Evolutionary conservation across 2,329 filamentous ascomycete genomes (phyloP).

Genomic region (Paraphoma chrysanthemicola): DNA sequence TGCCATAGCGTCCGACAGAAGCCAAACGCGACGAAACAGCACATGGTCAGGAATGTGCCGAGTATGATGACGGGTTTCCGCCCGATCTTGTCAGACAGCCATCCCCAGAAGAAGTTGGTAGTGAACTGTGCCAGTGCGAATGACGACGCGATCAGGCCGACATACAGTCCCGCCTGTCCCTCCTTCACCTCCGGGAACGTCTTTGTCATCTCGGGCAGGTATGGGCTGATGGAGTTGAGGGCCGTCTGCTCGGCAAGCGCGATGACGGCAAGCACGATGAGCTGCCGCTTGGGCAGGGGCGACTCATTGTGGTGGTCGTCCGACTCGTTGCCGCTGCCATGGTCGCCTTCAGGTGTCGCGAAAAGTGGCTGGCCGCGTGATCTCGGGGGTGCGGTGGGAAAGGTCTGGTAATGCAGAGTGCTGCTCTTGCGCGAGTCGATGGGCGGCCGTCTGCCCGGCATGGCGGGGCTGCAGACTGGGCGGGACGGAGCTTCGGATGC

Average conservation of each 20-base stretch:
- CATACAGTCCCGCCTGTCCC: slow-evolving; percentile 80
- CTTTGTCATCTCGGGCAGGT: slow-evolving; percentile 89
- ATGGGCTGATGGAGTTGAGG: slow-evolving; percentile 94
- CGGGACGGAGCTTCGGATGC: slow-evolving; percentile 9
- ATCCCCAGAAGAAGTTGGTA: slow-evolving; percentile 93
- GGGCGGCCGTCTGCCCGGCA: slow-evolving; percentile 43
- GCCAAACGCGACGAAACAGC: slow-evolving; percentile 85
- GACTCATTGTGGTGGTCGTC: slow-evolving; percentile 61
- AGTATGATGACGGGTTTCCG: slow-evolving; percentile 82
- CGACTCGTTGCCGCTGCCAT: slow-evolving; percentile 41
- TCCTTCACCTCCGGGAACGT: slow-evolving; percentile 81
- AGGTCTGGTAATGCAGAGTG: slow-evolving; percentile 79
- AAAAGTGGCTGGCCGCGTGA: slow-evolving; percentile 64
- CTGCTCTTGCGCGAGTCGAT: slow-evolving; percentile 55
- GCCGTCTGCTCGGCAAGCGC: slow-evolving; percentile 95
- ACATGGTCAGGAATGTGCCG: slow-evolving; percentile 82
- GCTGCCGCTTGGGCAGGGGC: slow-evolving; percentile 82
- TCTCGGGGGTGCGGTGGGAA: slow-evolving; percentile 76
- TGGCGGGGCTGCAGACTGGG: slow-evolving; percentile 22
- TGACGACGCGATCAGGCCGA: slow-evolving; percentile 85
- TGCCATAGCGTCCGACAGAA: slow-evolving; percentile 85
- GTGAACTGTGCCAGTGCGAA: slow-evolving; percentile 93
- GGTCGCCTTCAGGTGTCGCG: slow-evolving; percentile 31
- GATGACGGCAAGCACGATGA: slow-evolving; percentile 84
- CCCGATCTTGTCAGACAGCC: slow-evolving; percentile 78